Base-by-base conservation (phyloP, 108 stramenopile species). In the Cylindrotheca fusiformis region DNA sequence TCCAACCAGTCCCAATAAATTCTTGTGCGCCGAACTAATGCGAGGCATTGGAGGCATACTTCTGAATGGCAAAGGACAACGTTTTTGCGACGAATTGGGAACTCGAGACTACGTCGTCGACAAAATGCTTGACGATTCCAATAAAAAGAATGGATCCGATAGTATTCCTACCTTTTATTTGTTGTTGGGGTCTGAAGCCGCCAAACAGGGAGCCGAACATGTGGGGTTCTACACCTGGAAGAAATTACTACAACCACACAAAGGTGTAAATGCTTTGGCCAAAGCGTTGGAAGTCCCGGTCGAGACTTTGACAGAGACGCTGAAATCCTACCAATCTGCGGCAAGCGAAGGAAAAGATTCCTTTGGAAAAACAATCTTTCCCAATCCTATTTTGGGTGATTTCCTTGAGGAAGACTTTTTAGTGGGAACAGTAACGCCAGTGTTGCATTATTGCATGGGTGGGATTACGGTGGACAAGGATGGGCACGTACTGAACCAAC, bases 371-470 rank as follows among this genome's bases (percentile, higher is more conserved):
- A 75, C 68, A 18, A 62, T 66, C 17, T 91, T 87, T 63, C 64
- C 53, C 22, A 78, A 77, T 48, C 69, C 75, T 0, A 72, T 75
- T 24, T 47, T 66, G 29, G 69, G 76, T 20, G 53, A 78, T 44
- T 30, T 73, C 23, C 60, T 57, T 27, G 31, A 60, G 54, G 88
- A 82, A 72, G 50, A 33, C 5, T 48, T 59, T 47, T 54, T 69
- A 5, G 80, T 81, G 55, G 88, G 88, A 24, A 74, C 55, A 20
- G 81, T 89, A 24, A 62, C 54, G 17, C 91, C 91, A 21, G 82
- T 83, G 10, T 62, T 95, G 22, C 94, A 95, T 57, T 95, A 95
- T 76, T 89, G 87, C 55, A 93, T 95, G 89, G 94, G 94, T n/a
- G 94, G 93, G 3, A 28, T 95, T 6, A 70, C 59, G 17, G 83